Conservation (phyloP, 2,329 filamentous ascomycete species). For the Ciborinia camelliae region DNA sequence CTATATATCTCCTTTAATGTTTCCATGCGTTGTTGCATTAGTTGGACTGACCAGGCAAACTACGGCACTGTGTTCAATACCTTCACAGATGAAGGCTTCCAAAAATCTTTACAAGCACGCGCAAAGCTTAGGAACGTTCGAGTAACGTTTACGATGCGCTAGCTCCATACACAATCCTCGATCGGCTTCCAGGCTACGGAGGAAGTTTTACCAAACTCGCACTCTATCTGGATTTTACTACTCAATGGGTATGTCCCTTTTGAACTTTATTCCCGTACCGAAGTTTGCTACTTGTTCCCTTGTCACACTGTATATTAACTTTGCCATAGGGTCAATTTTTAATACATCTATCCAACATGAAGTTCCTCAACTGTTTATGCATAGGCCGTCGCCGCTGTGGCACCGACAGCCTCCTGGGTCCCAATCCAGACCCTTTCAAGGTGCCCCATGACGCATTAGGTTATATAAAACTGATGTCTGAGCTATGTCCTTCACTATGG, state of each 20-base stretch:
- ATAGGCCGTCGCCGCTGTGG: neutral
- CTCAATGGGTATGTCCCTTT: neutral
- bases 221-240: constrained; percentile 5
- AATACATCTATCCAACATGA: neutral
- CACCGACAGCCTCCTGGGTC: neutral
- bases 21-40: too few species aligned
- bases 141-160: too few species aligned
- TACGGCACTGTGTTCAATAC: too few species aligned
- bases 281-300: neutral
- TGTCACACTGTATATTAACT: neutral
- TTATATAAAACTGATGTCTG: neutral
- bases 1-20: too few species aligned
- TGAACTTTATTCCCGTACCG: neutral
- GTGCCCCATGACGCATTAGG: neutral
- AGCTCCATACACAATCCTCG: too few species aligned
- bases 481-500: neutral
- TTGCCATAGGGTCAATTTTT: neutral
- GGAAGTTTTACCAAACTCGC: too few species aligned
- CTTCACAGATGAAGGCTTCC: too few species aligned
- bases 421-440: neutral
- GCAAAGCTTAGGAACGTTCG: too few species aligned
- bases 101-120: too few species aligned
- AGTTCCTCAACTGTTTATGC: neutral
- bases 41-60: too few species aligned
- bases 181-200: too few species aligned